Evolutionary conservation across 192 early-diverging fungal species (phyloP).

Genomic region (Linnemannia hyalina): DNA sequence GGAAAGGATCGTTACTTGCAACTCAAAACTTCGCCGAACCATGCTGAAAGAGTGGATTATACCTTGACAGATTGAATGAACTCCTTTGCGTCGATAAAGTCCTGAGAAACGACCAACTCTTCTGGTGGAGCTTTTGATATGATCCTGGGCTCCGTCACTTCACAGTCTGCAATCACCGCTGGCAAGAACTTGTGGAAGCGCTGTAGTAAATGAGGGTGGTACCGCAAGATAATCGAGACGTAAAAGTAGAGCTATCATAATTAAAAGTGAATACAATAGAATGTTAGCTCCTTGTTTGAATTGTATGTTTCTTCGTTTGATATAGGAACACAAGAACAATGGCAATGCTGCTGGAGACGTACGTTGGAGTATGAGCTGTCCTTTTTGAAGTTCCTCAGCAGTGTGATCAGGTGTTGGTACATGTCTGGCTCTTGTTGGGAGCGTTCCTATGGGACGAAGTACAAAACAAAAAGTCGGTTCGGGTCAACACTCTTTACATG

Average conservation of each 20-base stretch:
- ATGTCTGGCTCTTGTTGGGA: conserved; percentile 50
- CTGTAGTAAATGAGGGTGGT: conserved; percentile 50
- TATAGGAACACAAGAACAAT: background rate
- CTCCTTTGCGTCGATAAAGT: conserved; percentile 56
- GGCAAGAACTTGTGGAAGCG: conserved; percentile 52
- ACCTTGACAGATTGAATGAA: conserved; percentile 57
- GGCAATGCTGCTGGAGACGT: background rate
- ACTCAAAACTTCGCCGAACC: background rate
- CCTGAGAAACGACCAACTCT: conserved; percentile 48
- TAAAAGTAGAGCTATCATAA: conserved; percentile 43
- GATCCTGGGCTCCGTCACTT: conserved; percentile 36
- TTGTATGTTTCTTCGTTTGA: background rate
- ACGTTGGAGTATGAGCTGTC: conserved; percentile 45
- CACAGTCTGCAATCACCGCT: conserved; percentile 22
- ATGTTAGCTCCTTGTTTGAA: background rate
- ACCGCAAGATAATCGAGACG: conserved; percentile 48
- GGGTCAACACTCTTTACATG: background rate
- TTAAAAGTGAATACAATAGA: background rate
- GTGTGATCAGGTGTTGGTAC: conserved; percentile 54
- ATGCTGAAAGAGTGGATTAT: background rate
- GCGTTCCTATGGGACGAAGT: conserved; percentile 18
- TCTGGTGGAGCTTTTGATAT: conserved; percentile 56
- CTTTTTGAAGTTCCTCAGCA: conserved; percentile 53
- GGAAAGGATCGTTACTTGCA: background rate
- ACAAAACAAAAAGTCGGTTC: background rate